Evolutionary conservation across 768 basidiomycete genomes (phyloP).

Genomic region (Neoboletus magnificus): DNA sequence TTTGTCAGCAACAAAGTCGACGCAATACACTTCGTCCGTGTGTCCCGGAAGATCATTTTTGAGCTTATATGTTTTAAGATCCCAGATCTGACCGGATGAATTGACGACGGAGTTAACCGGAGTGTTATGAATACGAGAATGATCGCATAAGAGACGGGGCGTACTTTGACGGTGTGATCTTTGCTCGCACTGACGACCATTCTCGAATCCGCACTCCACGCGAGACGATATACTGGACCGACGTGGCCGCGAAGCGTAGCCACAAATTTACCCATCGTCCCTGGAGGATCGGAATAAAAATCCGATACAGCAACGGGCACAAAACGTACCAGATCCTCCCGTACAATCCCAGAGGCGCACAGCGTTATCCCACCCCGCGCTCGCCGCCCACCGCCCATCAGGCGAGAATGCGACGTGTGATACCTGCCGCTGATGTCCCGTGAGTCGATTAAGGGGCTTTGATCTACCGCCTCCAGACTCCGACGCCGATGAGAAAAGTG

Average conservation of each 20-base stretch:
- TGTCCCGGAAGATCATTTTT: constrained; percentile 93
- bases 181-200: constrained; percentile 93
- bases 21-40: constrained; percentile 97
- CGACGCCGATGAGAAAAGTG: constrained; percentile 56
- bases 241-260: constrained; percentile 91
- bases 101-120: background rate
- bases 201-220: constrained; percentile 93
- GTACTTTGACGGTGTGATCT: constrained; percentile 91
- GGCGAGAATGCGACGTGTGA: constrained; percentile 94
- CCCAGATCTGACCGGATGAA: constrained; percentile 67
- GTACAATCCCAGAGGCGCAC: constrained; percentile 88
- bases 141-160: constrained; percentile 17
- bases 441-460: constrained; percentile 75
- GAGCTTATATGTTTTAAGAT: constrained; percentile 93
- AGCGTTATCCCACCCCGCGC: constrained; percentile 86
- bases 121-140: too few species aligned
- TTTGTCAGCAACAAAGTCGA: constrained; percentile 98
- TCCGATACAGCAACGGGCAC: background rate
- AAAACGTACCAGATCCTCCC: constrained; percentile 42
- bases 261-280: constrained; percentile 78
- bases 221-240: constrained; percentile 88
- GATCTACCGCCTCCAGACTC: constrained; percentile 42
- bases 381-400: constrained; percentile 89
- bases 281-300: constrained; percentile 21
- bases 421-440: constrained; percentile 93